phyloP scores from a whole-genome alignment of 1,284 basidiomycete species.

The Sporisorium graminicola region DNA sequence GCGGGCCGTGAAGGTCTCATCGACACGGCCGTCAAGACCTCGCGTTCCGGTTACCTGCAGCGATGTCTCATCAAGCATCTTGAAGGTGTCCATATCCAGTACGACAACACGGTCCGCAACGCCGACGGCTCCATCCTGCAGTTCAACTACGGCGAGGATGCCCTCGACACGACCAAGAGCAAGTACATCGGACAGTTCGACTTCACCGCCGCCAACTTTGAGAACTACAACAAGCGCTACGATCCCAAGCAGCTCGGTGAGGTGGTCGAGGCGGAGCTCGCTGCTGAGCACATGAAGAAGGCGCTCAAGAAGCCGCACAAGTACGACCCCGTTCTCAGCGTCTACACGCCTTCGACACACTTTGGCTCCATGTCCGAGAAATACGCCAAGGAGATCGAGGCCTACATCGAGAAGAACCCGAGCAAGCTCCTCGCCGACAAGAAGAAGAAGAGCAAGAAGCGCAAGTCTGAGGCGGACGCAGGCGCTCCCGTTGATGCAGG shows the following conservation, averaged over 20 bases:
- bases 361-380: slow-evolving; percentile 93
- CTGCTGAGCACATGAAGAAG: slow-evolving; percentile 85
- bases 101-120: slow-evolving; percentile 97
- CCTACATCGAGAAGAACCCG: slow-evolving; percentile 85
- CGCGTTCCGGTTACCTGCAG: slow-evolving; percentile 97
- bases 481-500: slow-evolving; percentile 57
- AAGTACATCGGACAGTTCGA: slow-evolving; percentile 82
- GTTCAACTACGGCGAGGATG: slow-evolving; percentile 97
- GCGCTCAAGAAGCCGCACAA: slow-evolving; percentile 85
- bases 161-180: slow-evolving; percentile 90
- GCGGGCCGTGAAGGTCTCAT: slow-evolving; percentile 98
- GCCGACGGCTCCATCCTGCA: slow-evolving; percentile 93
- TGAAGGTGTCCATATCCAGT: slow-evolving; percentile 94
- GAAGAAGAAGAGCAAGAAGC: slow-evolving; percentile 73
- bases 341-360: slow-evolving; percentile 83
- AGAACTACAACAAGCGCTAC: slow-evolving; percentile 82
- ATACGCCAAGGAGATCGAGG: slow-evolving; percentile 84
- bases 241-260: slow-evolving; percentile 75
- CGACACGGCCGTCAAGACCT: slow-evolving; percentile 99
- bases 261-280: slow-evolving; percentile 79
- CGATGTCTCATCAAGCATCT: slow-evolving; percentile 98
- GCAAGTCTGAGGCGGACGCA: slow-evolving; percentile 53
- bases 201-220: slow-evolving; percentile 89
- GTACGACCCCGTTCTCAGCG: slow-evolving; percentile 81
- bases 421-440: slow-evolving; percentile 77